Evolutionary conservation across 2,329 filamentous ascomycete species (phyloP), one percentile per base, ranked within the genome.

Genomic region (Aquanectria penicillioides): DNA sequence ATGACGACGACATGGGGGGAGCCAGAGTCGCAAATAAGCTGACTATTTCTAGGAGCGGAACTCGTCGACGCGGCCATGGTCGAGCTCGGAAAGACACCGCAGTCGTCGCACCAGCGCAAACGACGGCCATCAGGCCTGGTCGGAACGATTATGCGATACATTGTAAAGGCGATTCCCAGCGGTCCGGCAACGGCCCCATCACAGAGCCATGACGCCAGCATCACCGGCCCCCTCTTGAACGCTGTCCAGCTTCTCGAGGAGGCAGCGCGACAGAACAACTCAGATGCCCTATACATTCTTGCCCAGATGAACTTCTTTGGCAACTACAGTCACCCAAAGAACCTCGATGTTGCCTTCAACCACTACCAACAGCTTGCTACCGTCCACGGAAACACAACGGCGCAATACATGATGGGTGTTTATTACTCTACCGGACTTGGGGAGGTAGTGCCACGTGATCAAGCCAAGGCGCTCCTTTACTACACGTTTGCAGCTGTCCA

Each of bases 291-390:
- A 40, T 97, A 90, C 71, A 81, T 97, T 13, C 83, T 99, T 20
- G 95, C 92, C 15, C 92, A 99, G 74, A 89, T 99, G 84, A 97
- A 96, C 80, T 98, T 98, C 77, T 93, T 95, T 70, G 95, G 95
- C 73, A 97, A 98, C 76, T 97, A 90, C 76, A 91, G 92, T 18
- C 86, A 97, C 70, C 94, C 94, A 2, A 85, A 89, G 64, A 88
- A 97, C 73, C 93, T 97, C 67, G 81, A 85, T 26, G 83, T 86
- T 43, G 92, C 95, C 0, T 97, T 97, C 73, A 82, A 85, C 64
- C 86, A 92, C 78, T 99, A 98, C 76, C 82, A 91, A 62, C 83
- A 89, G 61, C 83, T 99, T 51, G 92, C 94, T 3, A 83, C 84
- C 15, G 75, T 89, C 58, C 86, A 90, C 65, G 95, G 94, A 38